Base-by-base conservation (phyloP, 805 yeast genomes). In the Candida maltosa region DNA sequence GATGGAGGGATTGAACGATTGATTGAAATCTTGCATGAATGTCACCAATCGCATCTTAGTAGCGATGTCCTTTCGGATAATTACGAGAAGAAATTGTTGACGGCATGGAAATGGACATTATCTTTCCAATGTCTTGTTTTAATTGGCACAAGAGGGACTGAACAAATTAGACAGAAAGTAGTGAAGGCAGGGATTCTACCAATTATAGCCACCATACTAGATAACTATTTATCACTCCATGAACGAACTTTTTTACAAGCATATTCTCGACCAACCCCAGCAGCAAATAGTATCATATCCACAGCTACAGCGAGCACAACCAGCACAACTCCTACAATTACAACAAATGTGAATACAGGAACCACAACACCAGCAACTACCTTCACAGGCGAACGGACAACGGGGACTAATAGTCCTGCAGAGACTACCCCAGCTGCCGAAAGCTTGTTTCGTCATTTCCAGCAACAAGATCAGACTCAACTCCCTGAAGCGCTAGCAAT, bases 51-150 rank as follows among this genome's bases (percentile, higher is more conserved):
- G 29, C 53, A 60, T 5, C 58, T 49, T 40, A 55, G 50, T 40
- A n/a, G n/a, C n/a, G 39, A 50, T 22, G 46, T 38, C 30, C 68
- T 60, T 34, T 55, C 47, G 38, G 54, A 60, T 20, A 56, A 60
- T 42, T 60, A 59, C 41, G 73, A 68, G 38, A 58, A 53, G 42
- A 68, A 64, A 40, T 73, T 80, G 17, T 67, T 87, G 44, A 69
- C 83, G n/a, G 89, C 95, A 0, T 91, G 96, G 96, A 91, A 91
- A 63, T 91, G 98, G 98, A 86, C 95, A 5, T 65, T 91, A 36
- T 86, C 97, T 0, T 80, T 93, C 52, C 98, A 91, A 64, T 89
- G 97, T 55, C 65, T 91, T 37, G 95, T 91, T 1, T 72, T 87
- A 37, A 79, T 91, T 14, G 96, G 97, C 10, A 88, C 97, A 1